Percentiles rank a stretch among this genome's conserved stretches.
phyloP scores from a whole-genome alignment of 495 filamentous ascomycete genomes.

The Xylaria flabelliformis region DNA sequence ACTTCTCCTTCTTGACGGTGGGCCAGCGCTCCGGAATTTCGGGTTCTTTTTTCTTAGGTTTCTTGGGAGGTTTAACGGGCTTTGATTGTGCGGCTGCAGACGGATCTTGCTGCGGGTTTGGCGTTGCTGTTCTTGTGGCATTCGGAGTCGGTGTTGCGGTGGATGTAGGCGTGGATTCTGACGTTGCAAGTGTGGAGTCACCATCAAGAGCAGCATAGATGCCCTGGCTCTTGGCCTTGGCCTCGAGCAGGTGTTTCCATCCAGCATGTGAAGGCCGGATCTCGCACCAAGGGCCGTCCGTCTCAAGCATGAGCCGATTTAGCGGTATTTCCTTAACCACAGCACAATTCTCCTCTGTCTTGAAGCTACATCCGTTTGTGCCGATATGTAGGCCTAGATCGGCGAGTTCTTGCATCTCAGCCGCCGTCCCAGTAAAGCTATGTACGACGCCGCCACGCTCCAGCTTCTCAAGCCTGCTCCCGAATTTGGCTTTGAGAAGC shows the following conservation, averaged over 20 bases:
- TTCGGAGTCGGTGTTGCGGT: conserved; percentile 27
- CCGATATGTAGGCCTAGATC: conserved; percentile 81
- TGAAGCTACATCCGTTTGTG: conserved; percentile 90
- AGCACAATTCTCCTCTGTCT: conserved; percentile 85
- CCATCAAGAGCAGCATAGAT: conserved; percentile 10
- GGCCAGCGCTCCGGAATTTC: conserved; percentile 57
- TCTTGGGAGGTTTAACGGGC: conserved; percentile 43
- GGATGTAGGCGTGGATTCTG: conserved; percentile 23
- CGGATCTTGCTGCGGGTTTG: conserved; percentile 30
- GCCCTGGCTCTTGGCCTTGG: conserved; percentile 27
- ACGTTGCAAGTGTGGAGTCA: conserved; percentile 1
- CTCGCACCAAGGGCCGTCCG: conserved; percentile 91
- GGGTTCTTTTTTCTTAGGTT: conserved; percentile 52
- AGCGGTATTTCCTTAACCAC: conserved; percentile 80
- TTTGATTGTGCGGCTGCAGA: conserved; percentile 32
- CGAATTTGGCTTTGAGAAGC: conserved; percentile 58
- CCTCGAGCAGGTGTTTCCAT: conserved; percentile 57
- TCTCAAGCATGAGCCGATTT: conserved; percentile 83
- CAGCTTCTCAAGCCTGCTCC: conserved; percentile 57
- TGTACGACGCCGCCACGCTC: conserved; percentile 83
- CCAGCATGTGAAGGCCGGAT: conserved; percentile 69
- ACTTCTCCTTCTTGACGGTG: conserved; percentile 91
- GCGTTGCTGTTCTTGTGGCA: conserved; percentile 26
- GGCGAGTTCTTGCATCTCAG: conserved; percentile 80
- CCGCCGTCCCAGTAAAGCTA: conserved; percentile 84